Evolutionary conservation across 257 asterid genomes (phyloP).

Genomic region (Solanum chiquidenum): DNA sequence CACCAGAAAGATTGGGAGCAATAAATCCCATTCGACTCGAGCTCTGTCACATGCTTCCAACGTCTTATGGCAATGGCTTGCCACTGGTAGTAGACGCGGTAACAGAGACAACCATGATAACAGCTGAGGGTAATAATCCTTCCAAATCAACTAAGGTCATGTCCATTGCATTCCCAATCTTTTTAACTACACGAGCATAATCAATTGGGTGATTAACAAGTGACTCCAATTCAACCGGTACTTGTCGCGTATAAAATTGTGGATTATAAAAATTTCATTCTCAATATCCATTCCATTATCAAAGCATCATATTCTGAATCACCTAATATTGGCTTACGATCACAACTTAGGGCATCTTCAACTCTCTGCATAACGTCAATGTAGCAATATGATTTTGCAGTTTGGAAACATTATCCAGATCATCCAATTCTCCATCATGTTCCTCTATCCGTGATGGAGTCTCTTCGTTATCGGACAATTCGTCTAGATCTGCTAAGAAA

Average conservation of each 20-base stretch:
- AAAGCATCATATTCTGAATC: slow-evolving; percentile 13
- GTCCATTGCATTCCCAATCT: slow-evolving; percentile 77
- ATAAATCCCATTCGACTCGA: slow-evolving; percentile 90
- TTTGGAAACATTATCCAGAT: slow-evolving; percentile 80
- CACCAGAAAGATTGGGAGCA: slow-evolving; percentile 92
- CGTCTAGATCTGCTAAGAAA: slow-evolving; percentile 94
- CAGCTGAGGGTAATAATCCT: slow-evolving; percentile 89
- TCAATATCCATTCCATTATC: slow-evolving; percentile 95
- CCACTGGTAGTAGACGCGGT: slow-evolving; percentile 97
- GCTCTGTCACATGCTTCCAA: slow-evolving; percentile 91
- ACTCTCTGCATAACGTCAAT: slow-evolving; percentile 81
- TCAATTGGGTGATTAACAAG: slow-evolving; percentile 94
- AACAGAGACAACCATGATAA: slow-evolving; percentile 91
- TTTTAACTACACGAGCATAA: slow-evolving; percentile 90
- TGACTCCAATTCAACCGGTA: slow-evolving; percentile 88
- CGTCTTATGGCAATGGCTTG: slow-evolving; percentile 84
- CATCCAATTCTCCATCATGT: slow-evolving; percentile 76
- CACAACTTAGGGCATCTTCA: slow-evolving; percentile 33
- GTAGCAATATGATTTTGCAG: slow-evolving; percentile 70
- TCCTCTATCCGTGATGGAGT: slow-evolving; percentile 52
- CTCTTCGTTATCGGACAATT: slow-evolving; percentile 79
- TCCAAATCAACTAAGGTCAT: slow-evolving; percentile 90
- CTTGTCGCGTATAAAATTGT: slow-evolving; percentile 90
- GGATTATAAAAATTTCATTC: slow-evolving; percentile 80
- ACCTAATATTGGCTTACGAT: no score